Evolutionary conservation across 768 basidiomycete species (phyloP), one percentile per base, ranked within the genome.

Genomic region (Xerocomellus dryophilus): DNA sequence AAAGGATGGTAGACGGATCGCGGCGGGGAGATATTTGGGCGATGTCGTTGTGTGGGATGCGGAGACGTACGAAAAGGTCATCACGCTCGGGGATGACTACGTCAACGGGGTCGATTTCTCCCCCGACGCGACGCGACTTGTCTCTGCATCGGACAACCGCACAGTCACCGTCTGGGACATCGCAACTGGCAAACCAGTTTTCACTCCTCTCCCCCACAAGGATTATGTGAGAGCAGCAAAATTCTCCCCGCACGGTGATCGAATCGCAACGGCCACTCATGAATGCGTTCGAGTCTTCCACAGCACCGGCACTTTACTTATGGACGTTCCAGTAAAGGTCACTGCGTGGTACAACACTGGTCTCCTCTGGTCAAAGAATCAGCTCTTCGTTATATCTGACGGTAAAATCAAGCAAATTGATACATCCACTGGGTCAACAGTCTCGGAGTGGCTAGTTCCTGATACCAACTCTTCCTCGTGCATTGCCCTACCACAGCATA

Each of bases 321-420:
- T n/a, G 4, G 8, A 18, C 20, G 23, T 42, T 31, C 5, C 4
- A 6, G 31, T 27, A 27, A 27, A 27, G 9, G 27, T 23, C 1
- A 23, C 7, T n/a, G 9, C 34, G 21, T 8, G 8, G 12, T 6
- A 12, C 43, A 51, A 46, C 18, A 7, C 25, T 12, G 21, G 40
- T 23, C 47, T 54, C 18, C 4, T 25, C 17, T 58, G 57, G 58
- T 48, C 17, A 5, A 14, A 35, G 17, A 17, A 51, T 17, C 50
- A 49, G 2, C 36, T 59, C 7, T 41, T 60, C 14, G n/a, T 38
- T 8, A 7, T 40, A 15, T 46, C 51, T 9, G 17, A 47, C 31
- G 5, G 10, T 6, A 44, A 15, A 23, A 36, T 58, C 3, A 40
- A 31, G 46, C 18, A 57, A 21, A 0, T 59, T 7, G 27, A 51